Evolutionary conservation across 2,329 filamentous ascomycete species (phyloP), one percentile per base, ranked within the genome.

Genomic region (Daldinia eschscholtzii): DNA sequence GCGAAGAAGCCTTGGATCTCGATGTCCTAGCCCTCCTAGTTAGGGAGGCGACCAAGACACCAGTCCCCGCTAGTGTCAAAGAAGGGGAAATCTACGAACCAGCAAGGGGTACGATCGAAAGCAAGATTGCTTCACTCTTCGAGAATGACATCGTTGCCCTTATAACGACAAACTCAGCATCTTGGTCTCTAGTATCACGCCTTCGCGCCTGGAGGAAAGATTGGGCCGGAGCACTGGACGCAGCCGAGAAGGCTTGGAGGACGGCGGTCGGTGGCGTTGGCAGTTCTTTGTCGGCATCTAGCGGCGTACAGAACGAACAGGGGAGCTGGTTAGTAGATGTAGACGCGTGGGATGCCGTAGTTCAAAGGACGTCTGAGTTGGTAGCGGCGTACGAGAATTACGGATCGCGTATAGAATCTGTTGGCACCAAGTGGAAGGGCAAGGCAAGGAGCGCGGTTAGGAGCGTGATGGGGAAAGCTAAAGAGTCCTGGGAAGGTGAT

Each of bases 161-260:
- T 3, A 97, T 98, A 77, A 99, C 96, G 0, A 84, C 86, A 28
- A 91, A 92, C 1, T 87, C 91, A 0, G 87, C 90, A 28, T 87
- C 97, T 0, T 98, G 94, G 93, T 84, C 87, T 1, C 82, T 97
- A 0, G 84, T 97, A 0, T 86, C 90, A 0, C 88, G 89, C 4
- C 83, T 97, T 15, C 89, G 93, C 4, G 84, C 91, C 13, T 98
- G 93, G 89, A 87, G 89, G 6, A 81, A 87, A 2, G 91, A 92
- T 60, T 92, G 91, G 1, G 81, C 83, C 0, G 90, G 89, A 1
- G 93, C 94, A 4, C 84, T 98, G 1, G 92, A 94, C 5, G 93
- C 93, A 1, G 89, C 94, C 33, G 96, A 98, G 81, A 94, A 95
- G 77, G 93, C 91, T 0, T 99, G 95, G 94, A 88, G 96, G 1